These are phyloP conservation scores for Pisolithus tinctorius DNA, from an alignment of 768 basidiomycete genomes.

Conservation along the genomic window DNA sequence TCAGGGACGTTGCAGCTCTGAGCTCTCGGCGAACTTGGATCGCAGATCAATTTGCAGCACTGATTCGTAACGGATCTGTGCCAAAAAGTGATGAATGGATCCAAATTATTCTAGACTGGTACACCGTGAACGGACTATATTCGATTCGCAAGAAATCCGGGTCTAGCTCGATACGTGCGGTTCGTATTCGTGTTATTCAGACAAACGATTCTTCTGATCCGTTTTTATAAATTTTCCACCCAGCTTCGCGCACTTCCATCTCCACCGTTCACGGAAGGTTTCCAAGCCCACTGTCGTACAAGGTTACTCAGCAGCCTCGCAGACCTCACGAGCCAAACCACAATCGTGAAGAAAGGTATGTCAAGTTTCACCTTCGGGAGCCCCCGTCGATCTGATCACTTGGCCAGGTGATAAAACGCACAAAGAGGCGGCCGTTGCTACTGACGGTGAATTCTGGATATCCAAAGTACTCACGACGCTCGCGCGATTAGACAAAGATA, in stretches of 20 bases:
- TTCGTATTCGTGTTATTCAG: constrained; percentile 31
- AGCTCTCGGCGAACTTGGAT: constrained; percentile 72
- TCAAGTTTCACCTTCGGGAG: not conserved
- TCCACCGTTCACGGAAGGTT: constrained; percentile 66
- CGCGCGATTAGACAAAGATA: constrained; percentile 51
- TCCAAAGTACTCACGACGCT: constrained; percentile 55
- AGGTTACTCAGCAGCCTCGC: constrained; percentile 69
- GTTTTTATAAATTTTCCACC: constrained; percentile 1
- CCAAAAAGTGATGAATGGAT: constrained; percentile 81
- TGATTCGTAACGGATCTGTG: constrained; percentile 73
- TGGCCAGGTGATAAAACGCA: constrained; percentile 37
- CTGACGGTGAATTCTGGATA: constrained; percentile 78
- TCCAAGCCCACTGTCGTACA: constrained; percentile 59
- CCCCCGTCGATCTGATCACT: constrained; percentile 2
- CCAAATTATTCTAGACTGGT: constrained; percentile 68
- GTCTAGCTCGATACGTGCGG: constrained; percentile 52
- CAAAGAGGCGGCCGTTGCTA: constrained; percentile 55
- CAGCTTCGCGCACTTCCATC: constrained; percentile 59
- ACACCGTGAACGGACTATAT: constrained; percentile 78
- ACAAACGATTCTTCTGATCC: not conserved
- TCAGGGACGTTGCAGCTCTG: constrained; percentile 39
- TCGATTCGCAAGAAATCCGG: constrained; percentile 64
- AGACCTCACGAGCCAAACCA: constrained; percentile 58
- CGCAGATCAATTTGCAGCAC: constrained; percentile 73
- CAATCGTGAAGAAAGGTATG: constrained; percentile 47